phyloP scores from a whole-genome alignment of 2,329 filamentous ascomycete genomes.

The Epichloe aotearoae region DNA sequence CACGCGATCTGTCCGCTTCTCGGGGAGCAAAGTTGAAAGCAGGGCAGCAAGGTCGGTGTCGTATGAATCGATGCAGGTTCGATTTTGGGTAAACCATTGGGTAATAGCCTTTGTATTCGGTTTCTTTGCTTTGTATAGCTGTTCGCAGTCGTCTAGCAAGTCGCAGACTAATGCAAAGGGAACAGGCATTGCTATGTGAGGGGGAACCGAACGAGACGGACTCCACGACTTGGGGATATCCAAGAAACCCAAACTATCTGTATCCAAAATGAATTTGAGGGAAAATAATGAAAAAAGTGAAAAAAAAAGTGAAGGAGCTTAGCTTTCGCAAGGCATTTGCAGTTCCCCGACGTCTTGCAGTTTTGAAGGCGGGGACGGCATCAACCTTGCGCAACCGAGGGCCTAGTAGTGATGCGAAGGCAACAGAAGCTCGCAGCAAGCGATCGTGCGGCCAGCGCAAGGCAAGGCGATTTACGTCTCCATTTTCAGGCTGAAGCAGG shows the following conservation, averaged over 20 bases:
- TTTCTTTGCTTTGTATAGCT: slow-evolving; percentile 20
- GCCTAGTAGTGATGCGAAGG: background rate
- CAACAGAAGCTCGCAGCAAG: background rate
- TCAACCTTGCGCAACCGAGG: background rate
- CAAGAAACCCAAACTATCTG: background rate
- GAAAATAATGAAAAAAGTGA: too few relatives aligned
- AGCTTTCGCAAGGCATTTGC: background rate
- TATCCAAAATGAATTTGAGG: background rate
- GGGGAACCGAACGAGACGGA: background rate
- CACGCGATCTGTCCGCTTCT: slow-evolving; percentile 63
- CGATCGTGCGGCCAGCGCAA: background rate
- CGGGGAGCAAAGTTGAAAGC: slow-evolving; percentile 63
- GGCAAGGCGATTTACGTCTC: too few relatives aligned
- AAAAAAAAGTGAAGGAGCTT: too few relatives aligned
- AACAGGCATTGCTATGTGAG: slow-evolving; percentile 40
- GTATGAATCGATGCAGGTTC: slow-evolving; percentile 39
- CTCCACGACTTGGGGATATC: background rate
- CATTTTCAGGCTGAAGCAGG: too few relatives aligned
- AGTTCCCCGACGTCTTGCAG: background rate
- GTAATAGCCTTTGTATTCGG: slow-evolving; percentile 28
- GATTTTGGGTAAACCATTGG: slow-evolving; percentile 58
- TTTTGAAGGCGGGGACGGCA: too few relatives aligned
- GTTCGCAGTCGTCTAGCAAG: slow-evolving; percentile 55
- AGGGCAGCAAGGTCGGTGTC: slow-evolving; percentile 49
- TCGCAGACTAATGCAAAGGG: slow-evolving; percentile 60